Conservation (phyloP, 2,329 filamentous ascomycete species). For the Alternaria rosae region DNA sequence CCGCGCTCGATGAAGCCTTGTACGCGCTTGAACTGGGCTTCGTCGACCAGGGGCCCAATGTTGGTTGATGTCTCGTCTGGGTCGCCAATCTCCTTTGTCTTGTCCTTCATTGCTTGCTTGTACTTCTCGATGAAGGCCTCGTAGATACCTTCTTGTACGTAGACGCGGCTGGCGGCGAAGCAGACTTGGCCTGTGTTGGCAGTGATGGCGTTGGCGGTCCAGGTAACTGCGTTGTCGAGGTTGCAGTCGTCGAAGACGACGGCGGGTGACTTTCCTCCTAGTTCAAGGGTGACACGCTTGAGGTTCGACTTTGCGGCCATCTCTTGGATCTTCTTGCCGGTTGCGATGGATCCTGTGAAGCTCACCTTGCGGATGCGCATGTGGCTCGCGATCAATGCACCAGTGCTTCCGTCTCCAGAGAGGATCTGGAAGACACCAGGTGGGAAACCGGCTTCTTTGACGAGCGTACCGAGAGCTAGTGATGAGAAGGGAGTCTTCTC, state of each 20-base stretch:
- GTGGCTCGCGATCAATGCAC: constrained; percentile 48
- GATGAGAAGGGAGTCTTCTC: constrained; percentile 48
- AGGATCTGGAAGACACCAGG: constrained; percentile 53
- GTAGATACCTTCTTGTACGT: constrained; percentile 50
- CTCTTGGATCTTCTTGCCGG: constrained; percentile 52
- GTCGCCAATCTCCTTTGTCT: constrained; percentile 41
- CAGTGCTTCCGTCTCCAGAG: constrained; percentile 48
- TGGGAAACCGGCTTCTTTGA: constrained; percentile 50
- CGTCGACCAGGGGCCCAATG: constrained; percentile 47
- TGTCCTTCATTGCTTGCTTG: constrained; percentile 43
- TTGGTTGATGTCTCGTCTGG: constrained; percentile 38
- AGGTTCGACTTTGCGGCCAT: constrained; percentile 53
- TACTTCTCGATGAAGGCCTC: constrained; percentile 48
- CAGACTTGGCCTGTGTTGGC: constrained; percentile 51
- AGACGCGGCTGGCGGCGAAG: constrained; percentile 49
- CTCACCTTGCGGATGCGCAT: constrained; percentile 52
- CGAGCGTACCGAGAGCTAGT: constrained; percentile 42
- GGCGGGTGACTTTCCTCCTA: constrained; percentile 55
- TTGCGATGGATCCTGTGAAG: constrained; percentile 52
- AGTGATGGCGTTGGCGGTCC: constrained; percentile 47
- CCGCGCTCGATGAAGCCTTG: constrained; percentile 47
- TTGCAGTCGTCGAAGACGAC: constrained; percentile 56
- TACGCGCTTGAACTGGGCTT: constrained; percentile 46
- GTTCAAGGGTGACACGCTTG: constrained; percentile 54
- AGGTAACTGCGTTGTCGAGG: constrained; percentile 51